A percentile compares a stretch with the other conserved stretches of the same genome.
Conservation (phyloP, 176 grass and related monocot species). For the Areca catechu region DNA sequence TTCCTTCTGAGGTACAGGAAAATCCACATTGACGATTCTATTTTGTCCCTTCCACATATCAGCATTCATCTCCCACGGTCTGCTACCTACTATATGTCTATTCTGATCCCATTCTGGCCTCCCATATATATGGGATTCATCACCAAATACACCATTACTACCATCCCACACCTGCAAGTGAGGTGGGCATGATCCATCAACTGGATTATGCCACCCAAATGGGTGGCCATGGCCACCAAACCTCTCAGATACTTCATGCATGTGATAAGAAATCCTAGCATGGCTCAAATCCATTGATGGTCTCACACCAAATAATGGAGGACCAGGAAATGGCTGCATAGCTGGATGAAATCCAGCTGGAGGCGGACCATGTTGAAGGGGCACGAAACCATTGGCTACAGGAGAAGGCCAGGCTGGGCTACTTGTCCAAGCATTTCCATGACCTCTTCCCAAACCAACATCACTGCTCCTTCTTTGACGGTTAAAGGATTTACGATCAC, state of each 20-base stretch:
- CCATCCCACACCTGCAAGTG: conserved; percentile 19
- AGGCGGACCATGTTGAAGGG: conserved; percentile 28
- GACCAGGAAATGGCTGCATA: conserved; percentile 24
- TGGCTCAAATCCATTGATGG: conserved; percentile 27
- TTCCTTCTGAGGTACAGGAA: conserved; percentile 5
- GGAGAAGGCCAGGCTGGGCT: conserved; percentile 21
- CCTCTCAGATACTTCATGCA: conserved; percentile 17
- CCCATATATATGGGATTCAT: conserved; percentile 18
- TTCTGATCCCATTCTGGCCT: conserved; percentile 9
- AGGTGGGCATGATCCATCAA: conserved; percentile 16
- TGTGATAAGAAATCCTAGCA: conserved; percentile 18
- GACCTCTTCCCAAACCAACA: conserved; percentile 25
- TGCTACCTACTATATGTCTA: not conserved
- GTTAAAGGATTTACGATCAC: conserved; percentile 23
- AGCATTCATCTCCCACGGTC: not conserved
- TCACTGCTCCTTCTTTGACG: conserved; percentile 20
- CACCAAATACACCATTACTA: conserved; percentile 15
- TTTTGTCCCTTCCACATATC: conserved; percentile 4
- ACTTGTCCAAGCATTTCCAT: conserved; percentile 29
- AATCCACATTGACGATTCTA: not conserved
- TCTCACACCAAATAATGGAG: conserved; percentile 20
- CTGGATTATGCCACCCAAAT: conserved; percentile 25
- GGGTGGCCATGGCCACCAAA: conserved; percentile 7
- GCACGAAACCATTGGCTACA: conserved; percentile 32
- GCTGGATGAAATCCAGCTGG: conserved; percentile 32